Evolutionary conservation across 2,329 filamentous ascomycete species (phyloP).

Genomic region (Fusarium lyarnte): DNA sequence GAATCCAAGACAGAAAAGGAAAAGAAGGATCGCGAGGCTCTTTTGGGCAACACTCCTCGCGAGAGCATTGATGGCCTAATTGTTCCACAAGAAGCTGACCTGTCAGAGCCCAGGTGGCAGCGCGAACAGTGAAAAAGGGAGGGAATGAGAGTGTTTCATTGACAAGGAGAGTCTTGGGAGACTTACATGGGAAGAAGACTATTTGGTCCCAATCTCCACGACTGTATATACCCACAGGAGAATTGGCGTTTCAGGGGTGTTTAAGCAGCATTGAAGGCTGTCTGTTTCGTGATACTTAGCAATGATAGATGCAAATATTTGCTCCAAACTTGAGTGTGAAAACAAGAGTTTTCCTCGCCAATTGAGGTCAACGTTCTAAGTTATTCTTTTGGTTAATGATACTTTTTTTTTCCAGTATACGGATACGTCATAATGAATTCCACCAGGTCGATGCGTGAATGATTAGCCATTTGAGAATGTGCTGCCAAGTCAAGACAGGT

Average conservation of each 20-base stretch:
- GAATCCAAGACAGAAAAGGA: constrained; percentile 26
- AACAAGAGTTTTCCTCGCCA: background rate
- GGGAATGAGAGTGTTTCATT: background rate
- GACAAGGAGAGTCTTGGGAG: background rate
- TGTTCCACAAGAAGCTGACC: constrained; percentile 41
- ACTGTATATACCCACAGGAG: constrained; percentile 41
- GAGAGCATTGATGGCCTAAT: constrained; percentile 35
- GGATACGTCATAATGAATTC: background rate
- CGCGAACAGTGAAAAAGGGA: constrained; percentile 3
- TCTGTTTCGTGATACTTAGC: constrained; percentile 8
- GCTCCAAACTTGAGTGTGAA: background rate
- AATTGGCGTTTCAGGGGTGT: constrained; percentile 34
- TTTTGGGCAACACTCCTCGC: constrained; percentile 41
- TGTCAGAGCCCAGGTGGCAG: constrained; percentile 44
- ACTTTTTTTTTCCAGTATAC: background rate
- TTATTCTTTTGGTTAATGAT: background rate
- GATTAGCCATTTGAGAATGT: background rate
- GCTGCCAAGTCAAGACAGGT: background rate
- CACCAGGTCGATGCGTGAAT: background rate
- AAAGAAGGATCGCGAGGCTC: constrained; percentile 42
- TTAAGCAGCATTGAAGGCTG: constrained; percentile 5
- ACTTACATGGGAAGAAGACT: constrained; percentile 12
- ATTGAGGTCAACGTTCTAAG: too few relatives aligned
- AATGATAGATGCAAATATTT: background rate
- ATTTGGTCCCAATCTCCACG: constrained; percentile 27